These are phyloP conservation scores for Dactylellina haptotyla DNA, from an alignment of 2,329 filamentous ascomycete species.

Conservation along the genomic window DNA sequence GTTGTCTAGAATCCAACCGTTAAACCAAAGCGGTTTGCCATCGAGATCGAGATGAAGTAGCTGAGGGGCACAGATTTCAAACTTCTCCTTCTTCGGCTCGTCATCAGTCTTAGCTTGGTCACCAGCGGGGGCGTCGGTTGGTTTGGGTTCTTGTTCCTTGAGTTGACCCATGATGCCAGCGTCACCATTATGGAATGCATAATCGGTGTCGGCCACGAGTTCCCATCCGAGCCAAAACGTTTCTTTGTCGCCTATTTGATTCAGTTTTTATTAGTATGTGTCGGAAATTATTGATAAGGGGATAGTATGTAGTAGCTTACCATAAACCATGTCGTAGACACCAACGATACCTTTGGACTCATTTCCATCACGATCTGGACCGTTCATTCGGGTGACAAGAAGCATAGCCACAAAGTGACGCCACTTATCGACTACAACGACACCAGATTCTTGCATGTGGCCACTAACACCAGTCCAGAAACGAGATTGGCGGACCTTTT, in stretches of 20 bases:
- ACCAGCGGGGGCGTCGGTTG: constrained; percentile 33
- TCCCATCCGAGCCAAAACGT: constrained; percentile 67
- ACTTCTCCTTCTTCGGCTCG: constrained; percentile 53
- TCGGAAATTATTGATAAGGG: neutral
- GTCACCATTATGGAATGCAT: constrained; percentile 63
- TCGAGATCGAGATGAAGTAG: constrained; percentile 63
- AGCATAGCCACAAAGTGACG: constrained; percentile 64
- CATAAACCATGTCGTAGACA: constrained; percentile 65
- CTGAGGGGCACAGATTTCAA: constrained; percentile 64
- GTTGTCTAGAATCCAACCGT: constrained; percentile 63
- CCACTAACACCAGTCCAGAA: constrained; percentile 61
- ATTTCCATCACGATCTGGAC: constrained; percentile 63
- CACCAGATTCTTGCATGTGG: constrained; percentile 64
- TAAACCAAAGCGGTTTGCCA: constrained; percentile 65
- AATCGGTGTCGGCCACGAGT: constrained; percentile 63
- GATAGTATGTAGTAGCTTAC: constrained; percentile 56
- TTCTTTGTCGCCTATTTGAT: constrained; percentile 64
- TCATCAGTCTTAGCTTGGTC: constrained; percentile 23
- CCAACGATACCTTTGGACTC: constrained; percentile 60
- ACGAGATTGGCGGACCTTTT: constrained; percentile 61
- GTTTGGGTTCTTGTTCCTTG: constrained; percentile 49
- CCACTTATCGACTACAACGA: constrained; percentile 65
- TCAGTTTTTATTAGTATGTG: neutral
- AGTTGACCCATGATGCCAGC: constrained; percentile 60
- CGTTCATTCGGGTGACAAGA: constrained; percentile 62